Evolutionary conservation across 2,329 filamentous ascomycete genomes (phyloP), one percentile per base, ranked within the genome.

Genomic region (Colletotrichum acutatum): DNA sequence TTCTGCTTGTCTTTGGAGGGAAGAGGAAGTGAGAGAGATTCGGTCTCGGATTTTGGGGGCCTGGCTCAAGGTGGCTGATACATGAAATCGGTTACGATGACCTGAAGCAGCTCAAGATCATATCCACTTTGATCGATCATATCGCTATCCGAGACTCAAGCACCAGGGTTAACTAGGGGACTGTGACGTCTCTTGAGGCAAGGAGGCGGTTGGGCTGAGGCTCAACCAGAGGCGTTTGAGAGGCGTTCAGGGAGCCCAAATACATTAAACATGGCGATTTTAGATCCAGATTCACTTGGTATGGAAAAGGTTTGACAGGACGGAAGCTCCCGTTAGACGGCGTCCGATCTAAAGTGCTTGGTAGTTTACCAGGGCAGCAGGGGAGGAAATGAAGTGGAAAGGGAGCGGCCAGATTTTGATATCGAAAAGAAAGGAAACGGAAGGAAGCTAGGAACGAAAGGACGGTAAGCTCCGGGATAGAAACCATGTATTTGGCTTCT

Each of bases 181-280:
- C 26, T 30, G 49, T 22, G 68, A 52, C 24, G 34, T 61, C 42
- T 22, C 7, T 34, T 22, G 7, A 61, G 64, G 57, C 64, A 71
- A 71, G 68, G 68, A 64, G 67, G n/a, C 16, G 42, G 7, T 49
- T 49, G 16, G 32, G 46, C 30, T 63, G 69, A 58, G 69, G 69
- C 69, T 68, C 69, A 68, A 53, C 9, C 5, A 19, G 2, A 57
- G 56, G 42, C 42, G 32, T 57, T 46, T 19, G 22, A 16, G 14
- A 61, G 58, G 57, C 57, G 58, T 28, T 7, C 26, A 56, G 34
- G 32, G 37, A 68, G 60, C 34, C 42, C 7, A 19, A 32, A 57
- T 53, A n/a, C n/a, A 4, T 22, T 22, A 24, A 52, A 16, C 28
- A 22, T 49, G 42, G 42, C 42, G 42, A 49, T 26, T 32, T 34